phyloP scores from a whole-genome alignment of 2,329 filamentous ascomycete genomes.

The Aureobasidium uvarum region DNA sequence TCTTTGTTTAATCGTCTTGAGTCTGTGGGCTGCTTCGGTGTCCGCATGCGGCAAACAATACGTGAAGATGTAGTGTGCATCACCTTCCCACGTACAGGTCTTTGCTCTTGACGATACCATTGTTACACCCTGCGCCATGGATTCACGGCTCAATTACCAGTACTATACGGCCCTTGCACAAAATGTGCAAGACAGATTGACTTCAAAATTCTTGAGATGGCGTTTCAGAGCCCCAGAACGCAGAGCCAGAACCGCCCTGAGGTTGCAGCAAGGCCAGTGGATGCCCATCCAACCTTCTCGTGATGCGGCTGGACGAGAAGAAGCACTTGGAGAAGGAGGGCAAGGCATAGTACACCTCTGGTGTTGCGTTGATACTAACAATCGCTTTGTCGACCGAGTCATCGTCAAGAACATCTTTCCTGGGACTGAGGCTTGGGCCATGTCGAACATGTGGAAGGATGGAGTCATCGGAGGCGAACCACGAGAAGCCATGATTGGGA shows the following conservation, averaged over 20 bases:
- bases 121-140: not conserved
- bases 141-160: not conserved
- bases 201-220: not conserved
- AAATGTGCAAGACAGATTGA: not conserved
- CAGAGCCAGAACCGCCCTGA: not conserved
- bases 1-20: not conserved
- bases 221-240: not conserved
- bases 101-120: no score
- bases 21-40: not conserved
- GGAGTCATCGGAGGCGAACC: not conserved
- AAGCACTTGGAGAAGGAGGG: not conserved
- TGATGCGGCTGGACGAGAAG: not conserved
- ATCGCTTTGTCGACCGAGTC: constrained; percentile 2
- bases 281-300: not conserved
- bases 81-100: no score
- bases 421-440: not conserved
- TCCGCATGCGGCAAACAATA: not conserved
- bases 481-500: not conserved
- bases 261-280: not conserved
- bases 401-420: constrained; percentile 7
- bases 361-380: not conserved
- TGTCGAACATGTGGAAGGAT: not conserved
- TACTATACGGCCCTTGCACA: not conserved
- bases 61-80: no score
- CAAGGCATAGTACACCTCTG: not conserved